Evolutionary conservation across 1,284 basidiomycete species (phyloP).

Genomic region (Schizophyllum commune): DNA sequence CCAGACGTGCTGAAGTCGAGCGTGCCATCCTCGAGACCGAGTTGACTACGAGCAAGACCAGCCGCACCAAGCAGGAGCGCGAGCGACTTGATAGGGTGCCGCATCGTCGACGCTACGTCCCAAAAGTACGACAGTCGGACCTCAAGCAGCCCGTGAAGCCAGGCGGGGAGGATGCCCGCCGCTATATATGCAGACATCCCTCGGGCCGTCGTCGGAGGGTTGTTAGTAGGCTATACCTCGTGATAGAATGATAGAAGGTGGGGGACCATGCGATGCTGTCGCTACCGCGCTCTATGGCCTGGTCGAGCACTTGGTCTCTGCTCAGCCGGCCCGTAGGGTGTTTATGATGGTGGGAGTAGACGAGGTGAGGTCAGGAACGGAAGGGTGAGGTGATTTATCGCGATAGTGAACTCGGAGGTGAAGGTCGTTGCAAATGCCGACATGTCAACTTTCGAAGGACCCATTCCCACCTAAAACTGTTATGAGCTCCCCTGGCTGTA

Average conservation of each 20-base stretch:
- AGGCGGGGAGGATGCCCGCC: neutral
- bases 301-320: neutral
- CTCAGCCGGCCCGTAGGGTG: neutral
- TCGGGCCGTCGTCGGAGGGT: neutral
- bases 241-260: neutral
- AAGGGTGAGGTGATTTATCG: no score
- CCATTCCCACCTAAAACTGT: no score
- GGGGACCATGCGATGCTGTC: neutral
- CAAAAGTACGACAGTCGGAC: neutral
- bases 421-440: no score
- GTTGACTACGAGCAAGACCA: neutral
- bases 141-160: neutral
- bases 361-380: neutral
- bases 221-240: neutral
- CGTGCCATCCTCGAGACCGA: constrained; percentile 42
- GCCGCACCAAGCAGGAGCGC: neutral
- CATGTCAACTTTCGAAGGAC: no score
- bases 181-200: neutral
- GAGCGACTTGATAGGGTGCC: neutral
- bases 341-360: neutral
- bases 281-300: neutral
- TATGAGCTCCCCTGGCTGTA: no score
- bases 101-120: neutral
- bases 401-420: no score
- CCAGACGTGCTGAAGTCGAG: constrained; percentile 35